Conservation (phyloP, 352 stramenopile genomes). For the Phytophthora crassamura region DNA sequence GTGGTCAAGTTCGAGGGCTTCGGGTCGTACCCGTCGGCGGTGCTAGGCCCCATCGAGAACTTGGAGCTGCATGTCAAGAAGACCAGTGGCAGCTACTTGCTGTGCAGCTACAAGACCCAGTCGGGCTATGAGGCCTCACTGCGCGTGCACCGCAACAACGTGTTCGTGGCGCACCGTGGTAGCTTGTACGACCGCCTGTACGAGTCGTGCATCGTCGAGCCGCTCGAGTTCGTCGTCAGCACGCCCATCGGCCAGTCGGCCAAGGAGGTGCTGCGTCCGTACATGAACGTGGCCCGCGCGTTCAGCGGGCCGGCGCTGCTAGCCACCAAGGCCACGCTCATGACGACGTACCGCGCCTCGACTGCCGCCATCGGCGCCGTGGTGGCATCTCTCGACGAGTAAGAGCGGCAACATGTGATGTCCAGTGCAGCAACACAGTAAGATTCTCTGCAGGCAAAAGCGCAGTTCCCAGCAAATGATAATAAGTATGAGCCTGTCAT, state of each 20-base stretch:
- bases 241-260: slow-evolving; percentile 70
- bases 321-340: slow-evolving; percentile 67
- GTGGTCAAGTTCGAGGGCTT: slow-evolving; percentile 85
- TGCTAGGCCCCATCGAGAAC: slow-evolving; percentile 69
- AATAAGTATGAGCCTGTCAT: slow-evolving; percentile 15
- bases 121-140: slow-evolving; percentile 69
- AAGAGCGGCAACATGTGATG: slow-evolving; percentile 2
- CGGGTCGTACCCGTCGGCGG: slow-evolving; percentile 69
- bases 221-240: slow-evolving; percentile 71
- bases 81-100: slow-evolving; percentile 78
- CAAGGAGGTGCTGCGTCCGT: slow-evolving; percentile 63
- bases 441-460: too few relatives aligned
- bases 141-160: slow-evolving; percentile 78
- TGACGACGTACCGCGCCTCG: slow-evolving; percentile 76
- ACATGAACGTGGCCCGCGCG: slow-evolving; percentile 69
- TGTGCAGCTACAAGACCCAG: slow-evolving; percentile 75
- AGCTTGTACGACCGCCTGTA: slow-evolving; percentile 78
- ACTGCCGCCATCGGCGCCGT: slow-evolving; percentile 74
- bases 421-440: too few relatives aligned
- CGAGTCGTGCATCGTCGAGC: slow-evolving; percentile 67
- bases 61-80: slow-evolving; percentile 84
- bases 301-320: slow-evolving; percentile 77
- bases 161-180: slow-evolving; percentile 78
- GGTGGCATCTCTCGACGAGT: slow-evolving; percentile 67
- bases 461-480: too few relatives aligned